Evolutionary conservation across 179 eudicot genomes (phyloP).

Genomic region (Actinidia polygama): DNA sequence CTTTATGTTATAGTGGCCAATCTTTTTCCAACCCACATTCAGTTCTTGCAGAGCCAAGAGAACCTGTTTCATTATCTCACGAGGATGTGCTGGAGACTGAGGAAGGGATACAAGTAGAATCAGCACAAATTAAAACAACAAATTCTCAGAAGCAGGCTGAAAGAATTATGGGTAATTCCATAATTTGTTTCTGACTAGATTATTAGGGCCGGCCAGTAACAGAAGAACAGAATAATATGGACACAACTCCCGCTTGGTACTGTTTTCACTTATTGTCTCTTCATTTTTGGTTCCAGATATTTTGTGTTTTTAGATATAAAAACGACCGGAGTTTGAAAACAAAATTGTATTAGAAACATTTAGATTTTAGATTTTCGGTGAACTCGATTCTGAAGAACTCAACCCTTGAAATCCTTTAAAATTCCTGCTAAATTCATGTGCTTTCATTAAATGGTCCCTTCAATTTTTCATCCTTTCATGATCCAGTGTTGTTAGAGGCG

Average conservation of each 20-base stretch:
- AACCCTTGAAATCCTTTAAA: no score
- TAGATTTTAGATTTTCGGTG: no score
- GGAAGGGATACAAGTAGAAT: slow-evolving; percentile 15
- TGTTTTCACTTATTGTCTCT: not conserved
- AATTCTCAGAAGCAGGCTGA: not conserved
- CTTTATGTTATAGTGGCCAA: slow-evolving; percentile 65
- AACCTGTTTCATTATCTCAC: slow-evolving; percentile 60
- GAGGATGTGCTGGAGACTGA: slow-evolving; percentile 63
- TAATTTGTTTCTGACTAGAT: slow-evolving; percentile 6
- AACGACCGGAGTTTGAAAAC: not conserved
- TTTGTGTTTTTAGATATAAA: not conserved
- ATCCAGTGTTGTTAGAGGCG: no score
- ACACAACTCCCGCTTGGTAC: no score
- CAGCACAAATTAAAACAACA: not conserved
- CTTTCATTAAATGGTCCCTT: no score
- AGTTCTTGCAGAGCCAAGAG: slow-evolving; percentile 50
- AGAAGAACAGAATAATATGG: not conserved
- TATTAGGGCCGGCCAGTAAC: not conserved
- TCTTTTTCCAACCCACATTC: slow-evolving; percentile 64
- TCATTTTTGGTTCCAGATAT: not conserved
- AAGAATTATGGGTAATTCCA: not conserved
- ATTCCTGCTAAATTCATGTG: no score
- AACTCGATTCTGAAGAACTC: no score
- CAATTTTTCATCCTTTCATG: no score
- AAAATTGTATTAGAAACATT: not conserved